Evolutionary conservation across 2,329 filamentous ascomycete genomes (phyloP).

Genomic region (Alternaria infectoria): DNA sequence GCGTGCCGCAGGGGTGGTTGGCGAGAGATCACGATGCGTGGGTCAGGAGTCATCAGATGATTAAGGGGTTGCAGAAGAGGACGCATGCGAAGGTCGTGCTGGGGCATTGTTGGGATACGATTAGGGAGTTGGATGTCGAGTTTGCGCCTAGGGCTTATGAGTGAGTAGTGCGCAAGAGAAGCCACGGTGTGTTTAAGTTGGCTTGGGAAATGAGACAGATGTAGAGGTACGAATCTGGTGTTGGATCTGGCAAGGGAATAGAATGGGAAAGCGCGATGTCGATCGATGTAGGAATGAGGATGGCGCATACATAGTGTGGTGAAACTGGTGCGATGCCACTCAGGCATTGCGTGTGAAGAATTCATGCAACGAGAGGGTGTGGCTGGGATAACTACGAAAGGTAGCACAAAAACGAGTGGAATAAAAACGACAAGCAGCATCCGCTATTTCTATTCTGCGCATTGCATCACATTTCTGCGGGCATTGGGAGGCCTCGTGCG

Average conservation of each 20-base stretch:
- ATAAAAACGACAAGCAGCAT: not conserved
- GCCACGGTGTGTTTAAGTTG: not conserved
- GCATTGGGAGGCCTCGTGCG: not conserved
- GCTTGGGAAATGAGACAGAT: not conserved
- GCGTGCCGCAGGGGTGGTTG: conserved; percentile 47
- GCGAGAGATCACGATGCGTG: conserved; percentile 47
- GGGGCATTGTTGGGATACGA: conserved; percentile 40
- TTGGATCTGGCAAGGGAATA: not conserved
- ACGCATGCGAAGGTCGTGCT: conserved; percentile 36
- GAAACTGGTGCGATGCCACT: not conserved
- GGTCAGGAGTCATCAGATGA: conserved; percentile 42
- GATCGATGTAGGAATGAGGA: not conserved
- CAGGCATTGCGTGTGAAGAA: not conserved
- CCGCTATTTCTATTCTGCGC: not conserved
- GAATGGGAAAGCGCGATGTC: not conserved
- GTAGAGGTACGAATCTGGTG: not conserved
- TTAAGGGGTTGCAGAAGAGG: conserved; percentile 33
- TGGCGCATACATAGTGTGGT: not conserved
- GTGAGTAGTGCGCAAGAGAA: conserved; percentile 3
- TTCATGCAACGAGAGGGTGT: not conserved
- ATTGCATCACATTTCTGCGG: not conserved
- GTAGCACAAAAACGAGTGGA: not conserved
- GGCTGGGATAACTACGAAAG: not conserved
- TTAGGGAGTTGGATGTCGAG: conserved; percentile 29
- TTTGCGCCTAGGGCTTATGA: conserved; percentile 35